A percentile compares a stretch with the other conserved stretches of the same genome.
Evolutionary conservation across 495 filamentous ascomycete genomes (phyloP).

Genomic region (Mycothermus thermophilus): DNA sequence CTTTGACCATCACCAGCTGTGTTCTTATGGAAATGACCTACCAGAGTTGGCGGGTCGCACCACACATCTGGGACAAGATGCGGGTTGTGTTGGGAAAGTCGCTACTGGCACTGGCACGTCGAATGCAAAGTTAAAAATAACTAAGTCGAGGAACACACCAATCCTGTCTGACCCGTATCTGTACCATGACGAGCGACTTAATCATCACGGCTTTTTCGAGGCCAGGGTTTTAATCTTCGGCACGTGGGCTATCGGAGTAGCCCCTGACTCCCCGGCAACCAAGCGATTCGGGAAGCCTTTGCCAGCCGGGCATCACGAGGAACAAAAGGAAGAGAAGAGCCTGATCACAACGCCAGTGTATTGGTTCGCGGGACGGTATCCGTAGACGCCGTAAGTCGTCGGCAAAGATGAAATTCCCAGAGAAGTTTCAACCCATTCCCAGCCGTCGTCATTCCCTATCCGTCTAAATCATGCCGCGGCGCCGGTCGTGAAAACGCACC

Average conservation of each 20-base stretch:
- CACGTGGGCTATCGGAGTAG: conserved; percentile 40
- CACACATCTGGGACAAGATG: too few species aligned
- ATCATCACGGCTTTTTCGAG: conserved; percentile 78
- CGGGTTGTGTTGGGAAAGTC: too few species aligned
- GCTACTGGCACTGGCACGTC: too few species aligned
- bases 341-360: conserved; percentile 23
- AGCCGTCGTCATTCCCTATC: conserved; percentile 16
- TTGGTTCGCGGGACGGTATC: conserved; percentile 22
- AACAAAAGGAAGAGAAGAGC: neutral
- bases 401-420: conserved; percentile 14
- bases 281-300: conserved; percentile 34
- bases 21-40: too few species aligned
- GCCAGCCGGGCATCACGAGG: conserved; percentile 22
- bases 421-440: conserved; percentile 14
- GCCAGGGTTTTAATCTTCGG: conserved; percentile 43
- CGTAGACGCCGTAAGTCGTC: conserved; percentile 21
- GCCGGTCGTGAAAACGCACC: conserved; percentile 16
- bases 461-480: conserved; percentile 12
- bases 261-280: conserved; percentile 39
- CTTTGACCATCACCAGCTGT: too few species aligned
- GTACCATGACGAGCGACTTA: conserved; percentile 66
- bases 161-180: conserved; percentile 96
- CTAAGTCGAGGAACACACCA: too few species aligned
- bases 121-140: too few species aligned
- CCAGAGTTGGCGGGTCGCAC: too few species aligned